Evolutionary conservation across 805 yeast species (phyloP).

Genomic region (Lipomyces sp.): DNA sequence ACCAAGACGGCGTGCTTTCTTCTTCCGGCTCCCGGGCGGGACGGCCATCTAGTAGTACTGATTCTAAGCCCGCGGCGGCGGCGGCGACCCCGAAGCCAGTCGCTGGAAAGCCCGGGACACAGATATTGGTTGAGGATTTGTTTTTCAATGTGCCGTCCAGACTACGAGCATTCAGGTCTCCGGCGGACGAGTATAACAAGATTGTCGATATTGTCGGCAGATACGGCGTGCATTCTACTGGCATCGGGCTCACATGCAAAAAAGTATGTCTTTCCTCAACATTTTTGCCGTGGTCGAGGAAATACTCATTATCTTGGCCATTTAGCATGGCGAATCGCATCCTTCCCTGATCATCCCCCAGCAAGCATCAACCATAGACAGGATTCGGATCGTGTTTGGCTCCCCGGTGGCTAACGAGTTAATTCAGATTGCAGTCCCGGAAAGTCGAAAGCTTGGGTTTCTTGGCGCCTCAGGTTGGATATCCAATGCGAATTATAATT

Average conservation of each 20-base stretch:
- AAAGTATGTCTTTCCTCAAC: constrained; percentile 43
- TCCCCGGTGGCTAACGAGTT: constrained; percentile 63
- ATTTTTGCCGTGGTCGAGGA: not conserved
- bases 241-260: constrained; percentile 75
- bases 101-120: constrained; percentile 89
- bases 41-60: no score
- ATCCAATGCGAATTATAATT: constrained; percentile 66
- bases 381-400: constrained; percentile 75
- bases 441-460: constrained; percentile 48
- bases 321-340: constrained; percentile 61
- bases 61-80: constrained; percentile 42
- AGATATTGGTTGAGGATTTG: constrained; percentile 77
- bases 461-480: constrained; percentile 54
- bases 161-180: constrained; percentile 58
- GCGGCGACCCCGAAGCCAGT: constrained; percentile 57
- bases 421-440: constrained; percentile 45
- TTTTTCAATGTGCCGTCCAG: constrained; percentile 87
- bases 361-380: constrained; percentile 51
- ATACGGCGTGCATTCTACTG: constrained; percentile 70
- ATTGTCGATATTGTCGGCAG: constrained; percentile 80
- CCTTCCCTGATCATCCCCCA: constrained; percentile 61
- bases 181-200: constrained; percentile 69
- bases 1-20: constrained; percentile 60
- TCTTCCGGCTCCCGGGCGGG: no score
- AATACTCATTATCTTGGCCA: not conserved